Conservation (phyloP, 805 yeast genomes). For the Helenozyma rhizophorensis region DNA sequence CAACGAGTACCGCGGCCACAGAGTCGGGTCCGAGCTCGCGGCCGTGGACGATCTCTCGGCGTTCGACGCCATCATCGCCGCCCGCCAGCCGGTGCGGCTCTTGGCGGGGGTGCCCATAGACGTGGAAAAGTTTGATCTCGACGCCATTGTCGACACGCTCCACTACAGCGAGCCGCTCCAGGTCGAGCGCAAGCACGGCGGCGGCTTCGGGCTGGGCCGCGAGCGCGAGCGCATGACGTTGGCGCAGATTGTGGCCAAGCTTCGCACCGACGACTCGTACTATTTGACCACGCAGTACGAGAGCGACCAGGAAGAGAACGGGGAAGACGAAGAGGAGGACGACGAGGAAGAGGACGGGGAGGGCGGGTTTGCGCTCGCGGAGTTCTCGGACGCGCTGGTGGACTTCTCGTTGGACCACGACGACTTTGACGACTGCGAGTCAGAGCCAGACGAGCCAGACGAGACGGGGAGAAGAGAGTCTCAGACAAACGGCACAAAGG, state of each 20-base stretch:
- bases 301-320: slow-evolving; percentile 34
- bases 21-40: slow-evolving; percentile 1
- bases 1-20: slow-evolving; percentile 11
- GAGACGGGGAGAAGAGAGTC: too few species aligned
- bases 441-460: too few species aligned
- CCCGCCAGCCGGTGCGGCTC: slow-evolving; percentile 50
- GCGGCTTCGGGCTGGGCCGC: slow-evolving; percentile 69
- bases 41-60: slow-evolving; percentile 4
- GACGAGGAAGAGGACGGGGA: slow-evolving; percentile 8
- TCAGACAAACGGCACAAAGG: too few species aligned
- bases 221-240: slow-evolving; percentile 49
- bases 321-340: slow-evolving; percentile 1
- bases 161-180: slow-evolving; percentile 36
- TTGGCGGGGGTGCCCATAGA: slow-evolving; percentile 24
- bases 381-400: slow-evolving; percentile 4
- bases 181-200: slow-evolving; percentile 53
- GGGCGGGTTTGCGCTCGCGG: neutral
- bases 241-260: slow-evolving; percentile 40
- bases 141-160: slow-evolving; percentile 32
- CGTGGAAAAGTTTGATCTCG: slow-evolving; percentile 26
- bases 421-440: too few species aligned
- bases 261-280: slow-evolving; percentile 43
- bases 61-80: slow-evolving; percentile 39
- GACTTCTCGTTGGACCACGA: slow-evolving; percentile 5
- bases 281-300: slow-evolving; percentile 70